Evolutionary conservation across 306 rosid genomes (phyloP).

Genomic region (Casuarina cunninghamiana): DNA sequence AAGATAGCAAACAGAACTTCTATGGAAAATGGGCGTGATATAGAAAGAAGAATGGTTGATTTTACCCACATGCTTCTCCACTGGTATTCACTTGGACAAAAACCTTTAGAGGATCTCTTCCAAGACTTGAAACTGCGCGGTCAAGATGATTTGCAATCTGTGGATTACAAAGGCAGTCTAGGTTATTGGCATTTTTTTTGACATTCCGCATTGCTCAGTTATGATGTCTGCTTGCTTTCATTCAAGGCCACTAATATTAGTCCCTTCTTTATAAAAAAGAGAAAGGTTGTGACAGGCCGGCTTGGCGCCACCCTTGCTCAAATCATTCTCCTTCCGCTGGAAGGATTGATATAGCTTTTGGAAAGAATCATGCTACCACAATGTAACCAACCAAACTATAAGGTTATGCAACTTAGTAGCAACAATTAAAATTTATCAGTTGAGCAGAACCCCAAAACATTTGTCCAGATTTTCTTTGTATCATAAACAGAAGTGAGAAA

Average conservation of each 20-base stretch:
- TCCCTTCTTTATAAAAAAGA: neutral
- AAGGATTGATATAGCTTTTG: neutral
- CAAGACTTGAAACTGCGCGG: slow-evolving; percentile 65
- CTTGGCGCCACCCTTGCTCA: too few relatives aligned
- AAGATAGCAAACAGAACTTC: slow-evolving; percentile 1
- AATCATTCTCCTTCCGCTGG: too few relatives aligned
- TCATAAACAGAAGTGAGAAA: slow-evolving; percentile 21
- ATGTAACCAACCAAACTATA: neutral
- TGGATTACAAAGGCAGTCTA: slow-evolving; percentile 33
- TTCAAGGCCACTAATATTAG: slow-evolving; percentile 12
- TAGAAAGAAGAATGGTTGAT: slow-evolving; percentile 9
- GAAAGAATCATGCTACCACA: neutral
- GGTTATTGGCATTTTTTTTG: slow-evolving; percentile 5
- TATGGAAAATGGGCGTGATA: slow-evolving; percentile 3
- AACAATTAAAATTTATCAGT: neutral
- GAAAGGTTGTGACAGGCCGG: too few relatives aligned
- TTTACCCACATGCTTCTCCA: slow-evolving; percentile 82
- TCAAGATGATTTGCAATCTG: slow-evolving; percentile 87
- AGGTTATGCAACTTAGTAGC: neutral
- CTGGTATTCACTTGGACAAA: slow-evolving; percentile 92
- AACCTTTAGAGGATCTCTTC: slow-evolving; percentile 72
- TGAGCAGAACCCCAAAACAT: neutral
- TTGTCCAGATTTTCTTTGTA: slow-evolving; percentile 16
- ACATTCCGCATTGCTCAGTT: slow-evolving; percentile 1
- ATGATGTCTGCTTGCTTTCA: slow-evolving; percentile 4